phyloP scores from a whole-genome alignment of 2,329 filamentous ascomycete genomes.

The Nemania diffusa region DNA sequence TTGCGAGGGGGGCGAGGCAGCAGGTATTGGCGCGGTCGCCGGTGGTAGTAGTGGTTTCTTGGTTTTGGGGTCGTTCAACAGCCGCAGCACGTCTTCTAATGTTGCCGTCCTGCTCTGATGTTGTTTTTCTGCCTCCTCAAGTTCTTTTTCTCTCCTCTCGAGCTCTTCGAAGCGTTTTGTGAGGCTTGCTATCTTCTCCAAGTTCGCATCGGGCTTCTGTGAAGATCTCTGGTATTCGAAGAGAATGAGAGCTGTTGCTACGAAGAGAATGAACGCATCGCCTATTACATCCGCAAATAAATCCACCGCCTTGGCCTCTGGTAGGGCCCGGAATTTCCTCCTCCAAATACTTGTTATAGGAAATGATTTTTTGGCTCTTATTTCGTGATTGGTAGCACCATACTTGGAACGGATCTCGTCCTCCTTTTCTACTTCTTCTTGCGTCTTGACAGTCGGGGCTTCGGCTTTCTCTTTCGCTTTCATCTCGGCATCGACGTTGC shows the following conservation, averaged over 20 bases:
- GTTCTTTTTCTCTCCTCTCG: slow-evolving; percentile 60
- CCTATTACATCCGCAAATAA: slow-evolving; percentile 74
- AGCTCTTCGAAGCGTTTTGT: slow-evolving; percentile 61
- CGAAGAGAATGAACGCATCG: slow-evolving; percentile 70
- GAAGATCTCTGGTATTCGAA: slow-evolving; percentile 70
- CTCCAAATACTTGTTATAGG: slow-evolving; percentile 66
- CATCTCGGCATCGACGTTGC: slow-evolving; percentile 67
- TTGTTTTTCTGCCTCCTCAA: slow-evolving; percentile 59
- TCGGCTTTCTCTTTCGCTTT: slow-evolving; percentile 71
- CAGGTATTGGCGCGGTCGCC: slow-evolving; percentile 41
- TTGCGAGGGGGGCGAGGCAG: slow-evolving; percentile 38
- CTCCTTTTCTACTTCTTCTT: slow-evolving; percentile 68
- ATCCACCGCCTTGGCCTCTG: slow-evolving; percentile 72
- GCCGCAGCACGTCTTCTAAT: slow-evolving; percentile 64
- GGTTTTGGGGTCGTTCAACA: slow-evolving; percentile 65
- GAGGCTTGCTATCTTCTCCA: slow-evolving; percentile 64
- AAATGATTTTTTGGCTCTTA: slow-evolving; percentile 40
- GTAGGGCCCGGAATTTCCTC: slow-evolving; percentile 70
- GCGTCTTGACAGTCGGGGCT: slow-evolving; percentile 72
- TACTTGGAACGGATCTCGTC: slow-evolving; percentile 59
- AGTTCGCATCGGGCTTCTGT: slow-evolving; percentile 69
- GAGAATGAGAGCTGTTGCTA: slow-evolving; percentile 66
- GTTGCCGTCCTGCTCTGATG: slow-evolving; percentile 59
- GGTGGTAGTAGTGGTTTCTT: slow-evolving; percentile 63
- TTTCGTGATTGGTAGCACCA: slow-evolving; percentile 51